A percentile compares a stretch with the other conserved stretches of the same genome.
phyloP scores from a whole-genome alignment of 169 alveolate genomes.

The Plasmodium malariae region DNA sequence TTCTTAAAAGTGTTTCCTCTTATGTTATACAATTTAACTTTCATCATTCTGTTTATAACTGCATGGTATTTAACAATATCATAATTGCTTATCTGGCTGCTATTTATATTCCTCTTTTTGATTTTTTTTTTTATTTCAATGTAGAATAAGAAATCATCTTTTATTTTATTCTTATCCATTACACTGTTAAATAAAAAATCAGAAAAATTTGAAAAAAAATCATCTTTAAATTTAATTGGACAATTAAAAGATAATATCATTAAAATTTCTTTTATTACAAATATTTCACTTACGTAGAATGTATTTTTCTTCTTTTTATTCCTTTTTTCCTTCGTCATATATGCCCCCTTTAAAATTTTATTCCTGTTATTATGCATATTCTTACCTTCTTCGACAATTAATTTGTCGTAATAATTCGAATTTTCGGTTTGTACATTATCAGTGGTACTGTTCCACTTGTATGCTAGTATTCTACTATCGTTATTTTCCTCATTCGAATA shows the following conservation, averaged over 20 bases:
- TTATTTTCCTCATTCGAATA: background rate
- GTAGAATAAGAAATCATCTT: constrained; percentile 76
- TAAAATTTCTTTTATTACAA: constrained; percentile 71
- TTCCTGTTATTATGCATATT: background rate
- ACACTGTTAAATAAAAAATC: constrained; percentile 58
- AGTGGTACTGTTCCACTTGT: background rate
- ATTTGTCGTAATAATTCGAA: background rate
- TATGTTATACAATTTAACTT: constrained; percentile 42
- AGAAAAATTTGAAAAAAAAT: constrained; percentile 48
- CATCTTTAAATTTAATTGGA: constrained; percentile 70
- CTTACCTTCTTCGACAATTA: background rate
- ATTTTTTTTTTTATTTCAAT: constrained; percentile 48
- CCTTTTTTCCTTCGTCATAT: background rate
- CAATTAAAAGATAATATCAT: constrained; percentile 68
- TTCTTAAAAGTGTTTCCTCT: constrained; percentile 45
- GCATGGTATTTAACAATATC: constrained; percentile 28
- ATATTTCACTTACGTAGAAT: constrained; percentile 73
- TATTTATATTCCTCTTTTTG: background rate
- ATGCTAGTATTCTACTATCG: background rate
- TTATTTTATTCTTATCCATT: constrained; percentile 65
- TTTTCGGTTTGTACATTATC: background rate
- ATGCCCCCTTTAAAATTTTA: background rate
- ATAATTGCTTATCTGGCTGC: background rate
- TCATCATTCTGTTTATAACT: constrained; percentile 67
- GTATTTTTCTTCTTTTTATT: constrained; percentile 11